Evolutionary conservation across 2,329 filamentous ascomycete species (phyloP).

Genomic region (Cercospora brassicicola): DNA sequence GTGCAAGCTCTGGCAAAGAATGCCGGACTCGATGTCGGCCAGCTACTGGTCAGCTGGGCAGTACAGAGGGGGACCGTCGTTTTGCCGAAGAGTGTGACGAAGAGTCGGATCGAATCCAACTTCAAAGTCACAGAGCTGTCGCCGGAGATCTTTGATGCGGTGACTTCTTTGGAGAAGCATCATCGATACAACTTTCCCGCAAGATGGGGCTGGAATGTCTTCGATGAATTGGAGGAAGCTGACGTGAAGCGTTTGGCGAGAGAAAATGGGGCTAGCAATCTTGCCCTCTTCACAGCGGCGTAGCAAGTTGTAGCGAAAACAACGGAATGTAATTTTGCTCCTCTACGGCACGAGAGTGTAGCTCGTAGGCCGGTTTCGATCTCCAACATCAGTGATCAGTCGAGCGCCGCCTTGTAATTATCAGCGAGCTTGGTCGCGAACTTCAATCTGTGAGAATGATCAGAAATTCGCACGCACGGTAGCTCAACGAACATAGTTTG

Average conservation of each 20-base stretch:
- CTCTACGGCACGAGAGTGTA: background rate
- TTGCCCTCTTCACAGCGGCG: background rate
- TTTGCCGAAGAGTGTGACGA: conserved; percentile 57
- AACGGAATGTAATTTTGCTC: background rate
- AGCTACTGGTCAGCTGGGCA: conserved; percentile 58
- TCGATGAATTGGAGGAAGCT: background rate
- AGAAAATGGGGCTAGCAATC: background rate
- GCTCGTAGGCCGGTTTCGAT: background rate
- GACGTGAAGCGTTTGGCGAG: background rate
- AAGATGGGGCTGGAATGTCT: background rate
- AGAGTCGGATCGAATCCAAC: conserved; percentile 47
- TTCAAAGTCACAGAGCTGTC: conserved; percentile 36
- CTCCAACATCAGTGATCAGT: background rate
- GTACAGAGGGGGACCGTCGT: conserved; percentile 56
- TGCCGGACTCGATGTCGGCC: conserved; percentile 57
- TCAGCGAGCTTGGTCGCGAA: background rate
- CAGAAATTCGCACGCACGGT: too few relatives aligned
- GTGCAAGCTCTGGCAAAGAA: conserved; percentile 66
- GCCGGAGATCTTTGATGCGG: conserved; percentile 39
- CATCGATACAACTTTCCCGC: background rate
- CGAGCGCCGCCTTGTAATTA: background rate
- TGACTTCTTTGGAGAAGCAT: conserved; percentile 28
- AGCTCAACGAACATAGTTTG: too few relatives aligned
- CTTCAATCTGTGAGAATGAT: background rate
- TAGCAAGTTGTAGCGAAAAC: background rate